These are phyloP conservation scores for Ustilago sp. DNA, from an alignment of 1,284 basidiomycete genomes.

Conservation along the genomic window DNA sequence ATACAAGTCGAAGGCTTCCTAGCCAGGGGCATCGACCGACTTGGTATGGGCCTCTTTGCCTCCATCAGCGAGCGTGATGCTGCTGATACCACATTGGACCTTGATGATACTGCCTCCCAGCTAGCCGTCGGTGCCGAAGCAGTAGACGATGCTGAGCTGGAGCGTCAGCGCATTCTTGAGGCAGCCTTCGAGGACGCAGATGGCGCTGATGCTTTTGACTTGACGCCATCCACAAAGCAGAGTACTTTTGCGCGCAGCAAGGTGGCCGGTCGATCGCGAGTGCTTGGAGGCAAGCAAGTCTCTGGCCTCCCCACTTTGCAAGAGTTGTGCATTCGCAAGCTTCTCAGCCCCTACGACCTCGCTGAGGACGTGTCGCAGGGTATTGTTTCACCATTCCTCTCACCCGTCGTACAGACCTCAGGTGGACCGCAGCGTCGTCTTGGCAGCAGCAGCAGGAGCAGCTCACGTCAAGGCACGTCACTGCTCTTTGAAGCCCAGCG, in stretches of 20 bases:
- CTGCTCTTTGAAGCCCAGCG: constrained; percentile 27
- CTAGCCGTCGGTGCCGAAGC: not conserved
- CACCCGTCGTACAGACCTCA: constrained; percentile 33
- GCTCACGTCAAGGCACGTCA: constrained; percentile 30
- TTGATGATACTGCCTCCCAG: constrained; percentile 16
- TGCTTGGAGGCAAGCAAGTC: constrained; percentile 39
- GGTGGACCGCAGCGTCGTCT: constrained; percentile 29
- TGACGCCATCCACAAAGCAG: constrained; percentile 28
- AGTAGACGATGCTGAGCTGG: constrained; percentile 24
- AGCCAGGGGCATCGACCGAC: constrained; percentile 41
- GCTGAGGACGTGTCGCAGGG: constrained; percentile 28
- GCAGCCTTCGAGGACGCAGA: constrained; percentile 49
- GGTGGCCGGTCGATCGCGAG: constrained; percentile 40
- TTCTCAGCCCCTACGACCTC: constrained; percentile 51
- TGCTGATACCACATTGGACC: constrained; percentile 21
- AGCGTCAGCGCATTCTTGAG: constrained; percentile 50
- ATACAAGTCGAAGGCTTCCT: constrained; percentile 53
- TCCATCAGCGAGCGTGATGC: constrained; percentile 31
- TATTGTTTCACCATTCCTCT: constrained; percentile 40
- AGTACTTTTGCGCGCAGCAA: constrained; percentile 10
- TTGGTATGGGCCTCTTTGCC: constrained; percentile 24
- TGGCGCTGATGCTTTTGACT: constrained; percentile 25
- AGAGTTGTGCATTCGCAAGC: constrained; percentile 61
- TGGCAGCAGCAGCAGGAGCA: constrained; percentile 31
- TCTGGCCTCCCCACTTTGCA: constrained; percentile 41